Evolutionary conservation across 306 rosid genomes (phyloP).

Genomic region (Albizia julibrissin): DNA sequence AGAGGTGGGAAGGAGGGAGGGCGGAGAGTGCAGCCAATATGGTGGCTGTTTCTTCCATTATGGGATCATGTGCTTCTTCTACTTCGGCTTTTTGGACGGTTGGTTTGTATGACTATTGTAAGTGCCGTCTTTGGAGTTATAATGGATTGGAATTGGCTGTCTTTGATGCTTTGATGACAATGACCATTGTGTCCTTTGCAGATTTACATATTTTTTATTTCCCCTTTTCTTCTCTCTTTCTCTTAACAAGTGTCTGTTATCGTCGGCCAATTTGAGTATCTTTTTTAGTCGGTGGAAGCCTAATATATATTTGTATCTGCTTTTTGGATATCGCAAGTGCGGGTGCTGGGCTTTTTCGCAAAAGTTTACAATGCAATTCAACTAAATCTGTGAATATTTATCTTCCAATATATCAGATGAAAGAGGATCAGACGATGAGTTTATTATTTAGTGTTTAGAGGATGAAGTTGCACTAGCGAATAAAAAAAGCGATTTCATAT

Average conservation of each 20-base stretch:
- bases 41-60: constrained; percentile 60
- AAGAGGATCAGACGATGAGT: neutral
- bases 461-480: neutral
- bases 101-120: constrained; percentile 32
- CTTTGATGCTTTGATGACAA: neutral
- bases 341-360: neutral
- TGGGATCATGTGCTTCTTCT: constrained; percentile 65
- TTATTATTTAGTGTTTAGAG: neutral
- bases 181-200: constrained; percentile 38
- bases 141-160: neutral
- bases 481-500: neutral
- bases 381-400: neutral
- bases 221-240: neutral
- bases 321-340: neutral
- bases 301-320: neutral
- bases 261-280: too few species aligned
- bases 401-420: neutral
- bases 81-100: constrained; percentile 16
- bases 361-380: neutral
- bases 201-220: neutral
- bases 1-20: constrained; percentile 61
- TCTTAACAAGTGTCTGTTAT: neutral
- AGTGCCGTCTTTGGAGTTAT: constrained; percentile 24
- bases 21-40: constrained; percentile 70
- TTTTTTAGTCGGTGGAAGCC: constrained; percentile 17